phyloP scores from a whole-genome alignment of 495 filamentous ascomycete genomes.

The Wilcoxina mikolae region DNA sequence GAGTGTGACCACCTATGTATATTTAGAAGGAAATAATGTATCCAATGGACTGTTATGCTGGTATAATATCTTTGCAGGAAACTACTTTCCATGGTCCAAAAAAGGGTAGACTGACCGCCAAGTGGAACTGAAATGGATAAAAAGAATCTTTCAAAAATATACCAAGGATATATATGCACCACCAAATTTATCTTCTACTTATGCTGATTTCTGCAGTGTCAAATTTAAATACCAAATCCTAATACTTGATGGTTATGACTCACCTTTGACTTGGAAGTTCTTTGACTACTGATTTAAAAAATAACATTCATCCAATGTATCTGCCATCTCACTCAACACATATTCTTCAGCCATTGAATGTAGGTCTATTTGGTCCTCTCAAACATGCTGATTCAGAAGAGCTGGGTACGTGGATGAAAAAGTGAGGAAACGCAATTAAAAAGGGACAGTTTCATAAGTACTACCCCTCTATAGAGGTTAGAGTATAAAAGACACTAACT shows the following conservation, averaged over 20 bases:
- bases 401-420: conserved; percentile 4
- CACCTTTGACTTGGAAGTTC: conserved; percentile 8
- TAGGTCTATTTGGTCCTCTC: conserved; percentile 6
- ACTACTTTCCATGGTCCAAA: too few species aligned
- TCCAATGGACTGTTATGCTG: conserved; percentile 7
- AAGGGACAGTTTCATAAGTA: too few species aligned
- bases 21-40: conserved; percentile 10
- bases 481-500: too few species aligned
- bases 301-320: conserved; percentile 12
- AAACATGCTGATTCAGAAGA: conserved; percentile 1
- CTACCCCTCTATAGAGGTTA: too few species aligned
- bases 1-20: conserved; percentile 3
- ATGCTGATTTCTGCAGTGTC: neutral
- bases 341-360: conserved; percentile 10
- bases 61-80: neutral
- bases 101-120: conserved; percentile 5
- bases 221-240: conserved; percentile 3
- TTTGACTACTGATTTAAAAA: too few species aligned
- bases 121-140: conserved; percentile 3
- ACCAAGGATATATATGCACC: neutral
- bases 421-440: too few species aligned
- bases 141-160: too few species aligned
- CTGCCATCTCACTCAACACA: too few species aligned
- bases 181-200: neutral
- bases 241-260: conserved; percentile 11